A percentile compares a stretch with the other conserved stretches of the same genome.
These are phyloP conservation scores for Alloteropsis semialata DNA, from an alignment of 176 grass and related monocot genomes.

Conservation along the genomic window DNA sequence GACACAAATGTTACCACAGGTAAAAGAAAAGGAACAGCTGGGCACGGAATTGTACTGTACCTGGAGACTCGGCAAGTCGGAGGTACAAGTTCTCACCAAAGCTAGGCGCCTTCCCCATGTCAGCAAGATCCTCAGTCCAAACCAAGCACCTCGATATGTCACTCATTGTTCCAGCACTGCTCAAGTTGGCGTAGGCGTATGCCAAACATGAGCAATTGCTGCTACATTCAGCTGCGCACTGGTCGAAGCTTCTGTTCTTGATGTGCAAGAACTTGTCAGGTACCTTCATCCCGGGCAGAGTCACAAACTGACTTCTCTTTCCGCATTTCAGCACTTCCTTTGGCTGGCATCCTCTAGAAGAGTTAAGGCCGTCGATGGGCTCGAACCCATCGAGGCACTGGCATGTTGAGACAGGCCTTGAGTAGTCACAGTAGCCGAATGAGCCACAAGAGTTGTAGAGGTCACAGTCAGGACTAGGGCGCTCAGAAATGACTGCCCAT, in stretches of 20 bases:
- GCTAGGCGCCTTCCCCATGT: not conserved
- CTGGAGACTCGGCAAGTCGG: too few relatives aligned
- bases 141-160: conserved; percentile 39
- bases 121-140: conserved; percentile 40
- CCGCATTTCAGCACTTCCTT: too few relatives aligned
- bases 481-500: not conserved
- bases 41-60: too few relatives aligned
- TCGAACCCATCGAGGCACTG: conserved; percentile 44
- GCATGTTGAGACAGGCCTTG: conserved; percentile 1
- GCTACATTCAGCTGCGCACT: conserved; percentile 33
- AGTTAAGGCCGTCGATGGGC: not conserved
- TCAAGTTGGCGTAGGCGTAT: conserved; percentile 16
- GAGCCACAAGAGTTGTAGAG: conserved; percentile 26
- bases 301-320: too few relatives aligned
- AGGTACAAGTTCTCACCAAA: too few relatives aligned
- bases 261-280: too few relatives aligned
- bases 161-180: fast-evolving
- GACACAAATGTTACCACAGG: too few relatives aligned
- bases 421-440: conserved; percentile 32
- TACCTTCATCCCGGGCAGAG: too few relatives aligned
- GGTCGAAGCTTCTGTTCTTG: conserved; percentile 26
- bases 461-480: not conserved
- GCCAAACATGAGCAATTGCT: conserved; percentile 49
- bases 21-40: too few relatives aligned
- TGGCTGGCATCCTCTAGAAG: not conserved